Evolutionary conservation across 2,329 filamentous ascomycete genomes (phyloP).

Genomic region (Cryphonectria japonica): DNA sequence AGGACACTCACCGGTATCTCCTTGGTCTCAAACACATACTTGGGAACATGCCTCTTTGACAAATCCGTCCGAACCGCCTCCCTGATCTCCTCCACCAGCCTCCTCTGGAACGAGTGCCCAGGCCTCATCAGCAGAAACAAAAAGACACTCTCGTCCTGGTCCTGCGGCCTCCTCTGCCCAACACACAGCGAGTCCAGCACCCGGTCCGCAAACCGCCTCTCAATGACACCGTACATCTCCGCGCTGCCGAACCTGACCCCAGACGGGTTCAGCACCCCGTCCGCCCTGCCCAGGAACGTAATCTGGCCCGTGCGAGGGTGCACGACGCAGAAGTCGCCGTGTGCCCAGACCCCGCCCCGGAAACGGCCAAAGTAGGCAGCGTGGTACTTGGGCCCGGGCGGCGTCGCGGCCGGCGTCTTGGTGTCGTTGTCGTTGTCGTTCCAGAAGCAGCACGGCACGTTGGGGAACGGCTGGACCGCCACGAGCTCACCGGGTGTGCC

Average conservation of each 20-base stretch:
- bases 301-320: slow-evolving; percentile 70
- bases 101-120: slow-evolving; percentile 57
- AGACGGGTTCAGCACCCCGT: slow-evolving; percentile 79
- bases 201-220: slow-evolving; percentile 63
- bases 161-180: slow-evolving; percentile 68
- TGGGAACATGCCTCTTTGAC: slow-evolving; percentile 76
- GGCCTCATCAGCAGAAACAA: slow-evolving; percentile 61
- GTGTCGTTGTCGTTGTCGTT: slow-evolving; percentile 44
- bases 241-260: slow-evolving; percentile 80
- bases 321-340: slow-evolving; percentile 70
- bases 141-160: slow-evolving; percentile 58
- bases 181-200: slow-evolving; percentile 79
- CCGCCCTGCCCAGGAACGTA: slow-evolving; percentile 70
- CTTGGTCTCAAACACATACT: slow-evolving; percentile 76
- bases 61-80: slow-evolving; percentile 66
- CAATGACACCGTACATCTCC: slow-evolving; percentile 78
- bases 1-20: slow-evolving; percentile 72
- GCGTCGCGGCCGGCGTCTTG: slow-evolving; percentile 39
- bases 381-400: slow-evolving; percentile 60
- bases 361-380: slow-evolving; percentile 66
- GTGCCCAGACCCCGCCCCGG: slow-evolving; percentile 68
- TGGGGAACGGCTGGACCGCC: slow-evolving; percentile 71
- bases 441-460: slow-evolving; percentile 72
- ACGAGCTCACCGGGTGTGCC: slow-evolving; percentile 79
- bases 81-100: slow-evolving; percentile 63